Evolutionary conservation across 2,329 filamentous ascomycete genomes (phyloP).

Genomic region (Gliomastix tumulicola): DNA sequence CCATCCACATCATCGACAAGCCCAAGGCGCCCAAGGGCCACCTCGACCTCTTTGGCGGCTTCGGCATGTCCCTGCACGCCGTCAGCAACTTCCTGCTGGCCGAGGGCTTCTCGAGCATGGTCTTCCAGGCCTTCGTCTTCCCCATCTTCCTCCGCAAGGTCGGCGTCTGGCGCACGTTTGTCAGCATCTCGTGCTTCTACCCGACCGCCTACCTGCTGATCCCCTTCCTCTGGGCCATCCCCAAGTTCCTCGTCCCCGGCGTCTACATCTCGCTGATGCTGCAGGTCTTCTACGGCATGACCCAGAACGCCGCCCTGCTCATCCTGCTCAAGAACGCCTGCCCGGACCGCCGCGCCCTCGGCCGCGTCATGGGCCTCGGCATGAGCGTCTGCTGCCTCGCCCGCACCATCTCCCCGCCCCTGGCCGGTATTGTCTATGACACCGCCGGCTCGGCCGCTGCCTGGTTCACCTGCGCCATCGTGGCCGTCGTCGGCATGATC

Average conservation of each 20-base stretch:
- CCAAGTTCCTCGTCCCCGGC: constrained; percentile 47
- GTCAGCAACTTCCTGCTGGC: constrained; percentile 63
- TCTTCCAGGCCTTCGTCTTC: constrained; percentile 67
- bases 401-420: constrained; percentile 61
- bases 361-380: constrained; percentile 66
- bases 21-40: constrained; percentile 16
- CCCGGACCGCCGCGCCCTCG: constrained; percentile 53
- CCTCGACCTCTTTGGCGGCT: constrained; percentile 47
- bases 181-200: constrained; percentile 58
- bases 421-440: constrained; percentile 62
- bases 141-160: constrained; percentile 55
- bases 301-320: constrained; percentile 60
- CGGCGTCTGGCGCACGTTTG: constrained; percentile 61
- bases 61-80: constrained; percentile 58
- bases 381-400: constrained; percentile 66
- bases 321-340: constrained; percentile 69
- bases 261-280: constrained; percentile 60
- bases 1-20: constrained; percentile 32
- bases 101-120: constrained; percentile 64
- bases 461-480: constrained; percentile 27
- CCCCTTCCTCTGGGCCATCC: constrained; percentile 58
- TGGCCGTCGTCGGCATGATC: constrained; percentile 11
- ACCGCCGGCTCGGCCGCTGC: constrained; percentile 40
- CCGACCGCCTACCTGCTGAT: constrained; percentile 63
- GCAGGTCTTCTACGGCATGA: constrained; percentile 61